Percentiles rank a stretch among this genome's conserved stretches.
Conservation (phyloP, 192 early-diverging fungal species). For the Coemansia sp. region DNA sequence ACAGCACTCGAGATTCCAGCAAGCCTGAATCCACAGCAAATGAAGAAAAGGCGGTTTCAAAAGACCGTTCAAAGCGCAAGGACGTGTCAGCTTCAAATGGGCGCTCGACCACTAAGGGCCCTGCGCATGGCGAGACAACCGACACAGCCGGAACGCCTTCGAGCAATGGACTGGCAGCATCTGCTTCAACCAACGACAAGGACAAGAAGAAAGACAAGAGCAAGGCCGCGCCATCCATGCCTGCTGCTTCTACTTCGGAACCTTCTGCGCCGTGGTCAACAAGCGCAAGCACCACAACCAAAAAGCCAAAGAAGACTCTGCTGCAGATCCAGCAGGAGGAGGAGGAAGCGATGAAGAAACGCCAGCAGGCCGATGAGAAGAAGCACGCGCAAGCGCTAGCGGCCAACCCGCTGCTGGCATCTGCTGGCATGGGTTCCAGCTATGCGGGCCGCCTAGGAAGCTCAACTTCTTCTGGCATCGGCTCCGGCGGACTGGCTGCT, state of each 20-base stretch:
- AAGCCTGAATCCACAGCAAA: background rate
- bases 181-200: background rate
- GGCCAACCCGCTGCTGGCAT: background rate
- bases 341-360: slow-evolving; percentile 34
- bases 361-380: slow-evolving; percentile 28
- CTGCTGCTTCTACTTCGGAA: background rate
- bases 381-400: slow-evolving; percentile 11
- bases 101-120: background rate
- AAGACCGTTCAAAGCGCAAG: background rate
- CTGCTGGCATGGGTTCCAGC: slow-evolving; percentile 19
- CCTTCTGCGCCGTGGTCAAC: slow-evolving; percentile 44
- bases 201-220: background rate
- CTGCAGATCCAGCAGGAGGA: slow-evolving; percentile 56
- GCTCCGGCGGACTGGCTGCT: background rate
- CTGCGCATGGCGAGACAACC: background rate
- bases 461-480: slow-evolving; percentile 1
- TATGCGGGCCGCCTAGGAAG: slow-evolving; percentile 40
- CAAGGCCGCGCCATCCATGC: background rate
- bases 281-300: slow-evolving; percentile 11
- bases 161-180: background rate
- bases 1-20: background rate
- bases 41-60: background rate
- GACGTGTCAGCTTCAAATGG: background rate
- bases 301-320: slow-evolving; percentile 50
- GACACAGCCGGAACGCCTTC: background rate